phyloP scores from a whole-genome alignment of 2,329 filamentous ascomycete species.

The Torrubiellomyces zombiae region DNA sequence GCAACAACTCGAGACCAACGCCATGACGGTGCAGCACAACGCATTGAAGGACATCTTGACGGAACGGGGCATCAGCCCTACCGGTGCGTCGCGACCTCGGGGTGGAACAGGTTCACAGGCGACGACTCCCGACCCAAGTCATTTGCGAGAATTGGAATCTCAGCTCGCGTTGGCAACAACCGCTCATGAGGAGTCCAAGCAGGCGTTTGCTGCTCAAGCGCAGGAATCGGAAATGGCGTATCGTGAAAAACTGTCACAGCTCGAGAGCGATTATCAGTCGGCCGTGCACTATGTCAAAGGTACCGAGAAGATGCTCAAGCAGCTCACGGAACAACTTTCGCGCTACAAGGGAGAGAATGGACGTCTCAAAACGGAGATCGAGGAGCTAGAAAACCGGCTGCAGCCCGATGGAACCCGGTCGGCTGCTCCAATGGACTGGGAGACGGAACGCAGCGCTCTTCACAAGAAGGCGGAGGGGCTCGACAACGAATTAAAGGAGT shows the following conservation, averaged over 20 bases:
- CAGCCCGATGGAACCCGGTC: constrained; percentile 17
- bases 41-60: constrained; percentile 84
- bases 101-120: constrained; percentile 54
- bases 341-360: constrained; percentile 79
- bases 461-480: constrained; percentile 51
- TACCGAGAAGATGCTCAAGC: constrained; percentile 97
- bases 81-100: constrained; percentile 53
- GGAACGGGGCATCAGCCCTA: constrained; percentile 73
- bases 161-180: constrained; percentile 64
- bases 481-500: constrained; percentile 50
- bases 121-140: constrained; percentile 63
- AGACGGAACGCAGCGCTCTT: constrained; percentile 52
- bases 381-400: constrained; percentile 41
- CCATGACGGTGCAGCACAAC: constrained; percentile 77
- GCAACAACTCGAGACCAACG: constrained; percentile 87
- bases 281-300: constrained; percentile 97
- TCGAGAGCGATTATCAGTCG: constrained; percentile 95
- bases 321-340: constrained; percentile 93
- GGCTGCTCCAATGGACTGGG: constrained; percentile 48
- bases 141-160: constrained; percentile 72
- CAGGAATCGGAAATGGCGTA: constrained; percentile 81
- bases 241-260: constrained; percentile 79
- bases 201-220: constrained; percentile 58
- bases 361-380: constrained; percentile 69
- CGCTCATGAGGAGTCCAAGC: constrained; percentile 73